A percentile compares a stretch with the other conserved stretches of the same genome.
Evolutionary conservation across 169 alveolate genomes (phyloP).

Genomic region (Plasmodium gonderi): DNA sequence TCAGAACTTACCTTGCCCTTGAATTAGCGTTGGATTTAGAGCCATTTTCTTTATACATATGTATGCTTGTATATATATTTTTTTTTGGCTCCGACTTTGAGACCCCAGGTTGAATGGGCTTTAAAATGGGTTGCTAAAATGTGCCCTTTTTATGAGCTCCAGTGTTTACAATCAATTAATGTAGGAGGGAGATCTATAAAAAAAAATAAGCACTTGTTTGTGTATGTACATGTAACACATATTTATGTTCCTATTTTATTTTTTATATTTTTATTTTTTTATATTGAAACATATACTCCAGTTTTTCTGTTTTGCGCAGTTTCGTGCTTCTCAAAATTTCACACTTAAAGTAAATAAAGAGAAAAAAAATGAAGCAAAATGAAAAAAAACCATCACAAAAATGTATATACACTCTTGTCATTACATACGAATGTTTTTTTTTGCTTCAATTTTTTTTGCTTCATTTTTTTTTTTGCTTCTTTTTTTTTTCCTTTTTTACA

Average conservation of each 20-base stretch:
- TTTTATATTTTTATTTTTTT: not conserved
- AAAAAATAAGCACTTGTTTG: not conserved
- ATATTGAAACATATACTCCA: not conserved
- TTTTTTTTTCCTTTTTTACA: not conserved
- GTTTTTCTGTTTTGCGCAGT: not conserved
- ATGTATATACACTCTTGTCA: not conserved
- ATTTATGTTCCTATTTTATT: no score
- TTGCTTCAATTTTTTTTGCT: no score
- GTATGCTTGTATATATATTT: no score
- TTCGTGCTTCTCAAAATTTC: not conserved
- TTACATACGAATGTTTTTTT: not conserved
- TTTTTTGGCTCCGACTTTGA: not conserved
- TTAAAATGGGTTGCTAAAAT: not conserved
- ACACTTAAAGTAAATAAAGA: not conserved
- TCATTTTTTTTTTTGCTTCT: no score
- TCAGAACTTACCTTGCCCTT: slow-evolving; percentile 36
- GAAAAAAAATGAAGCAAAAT: not conserved
- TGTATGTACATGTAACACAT: slow-evolving; percentile 13
- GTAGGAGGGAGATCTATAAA: not conserved
- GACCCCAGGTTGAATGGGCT: not conserved
- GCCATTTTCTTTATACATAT: slow-evolving; percentile 26
- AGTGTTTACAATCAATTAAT: not conserved
- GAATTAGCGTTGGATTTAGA: slow-evolving; percentile 56
- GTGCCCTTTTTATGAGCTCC: not conserved
- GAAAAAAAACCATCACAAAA: not conserved